Conservation (phyloP, 2,329 filamentous ascomycete genomes). For the Rhytidhysteron rufulum region DNA sequence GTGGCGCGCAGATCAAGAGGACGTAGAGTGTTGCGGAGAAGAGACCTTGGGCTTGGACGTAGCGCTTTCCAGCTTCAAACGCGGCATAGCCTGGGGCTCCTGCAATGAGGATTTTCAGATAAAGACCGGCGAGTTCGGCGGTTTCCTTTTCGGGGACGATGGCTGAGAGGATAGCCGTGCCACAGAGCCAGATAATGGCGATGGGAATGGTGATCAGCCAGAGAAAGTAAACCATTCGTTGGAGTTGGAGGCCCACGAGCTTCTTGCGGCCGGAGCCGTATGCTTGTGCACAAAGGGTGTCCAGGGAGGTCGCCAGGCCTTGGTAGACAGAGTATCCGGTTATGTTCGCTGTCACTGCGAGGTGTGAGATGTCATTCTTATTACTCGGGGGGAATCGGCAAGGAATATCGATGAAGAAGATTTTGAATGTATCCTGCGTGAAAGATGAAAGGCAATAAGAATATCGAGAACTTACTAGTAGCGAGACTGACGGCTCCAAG, state of each 20-base stretch:
- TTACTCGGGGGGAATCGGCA: too few relatives aligned
- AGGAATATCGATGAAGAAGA: background rate
- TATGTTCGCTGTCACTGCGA: conserved; percentile 45
- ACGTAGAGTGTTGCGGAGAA: conserved; percentile 81
- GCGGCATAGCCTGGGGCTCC: conserved; percentile 72
- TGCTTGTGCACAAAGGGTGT: conserved; percentile 90
- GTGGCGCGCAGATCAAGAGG: conserved; percentile 73
- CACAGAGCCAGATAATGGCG: conserved; percentile 65
- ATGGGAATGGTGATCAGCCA: conserved; percentile 70
- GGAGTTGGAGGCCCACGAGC: conserved; percentile 78
- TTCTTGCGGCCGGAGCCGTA: conserved; percentile 89
- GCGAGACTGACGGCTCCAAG: conserved; percentile 47
- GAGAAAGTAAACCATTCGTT: conserved; percentile 77
- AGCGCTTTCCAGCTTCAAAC: conserved; percentile 81
- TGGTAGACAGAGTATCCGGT: conserved; percentile 48
- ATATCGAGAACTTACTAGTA: conserved; percentile 23
- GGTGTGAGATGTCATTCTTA: conserved; percentile 5
- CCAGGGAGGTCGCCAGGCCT: conserved; percentile 80
- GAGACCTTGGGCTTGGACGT: conserved; percentile 81
- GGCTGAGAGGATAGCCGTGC: conserved; percentile 57
- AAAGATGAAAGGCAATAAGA: too few relatives aligned
- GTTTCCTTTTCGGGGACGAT: conserved; percentile 71
- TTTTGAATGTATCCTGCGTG: background rate
- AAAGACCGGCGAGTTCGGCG: conserved; percentile 67
- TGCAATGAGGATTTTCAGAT: conserved; percentile 65